Evolutionary conservation across 371 early-diverging fungal genomes (phyloP), one percentile per base, ranked within the genome.

Genomic region (Sporodiniella umbellata): DNA sequence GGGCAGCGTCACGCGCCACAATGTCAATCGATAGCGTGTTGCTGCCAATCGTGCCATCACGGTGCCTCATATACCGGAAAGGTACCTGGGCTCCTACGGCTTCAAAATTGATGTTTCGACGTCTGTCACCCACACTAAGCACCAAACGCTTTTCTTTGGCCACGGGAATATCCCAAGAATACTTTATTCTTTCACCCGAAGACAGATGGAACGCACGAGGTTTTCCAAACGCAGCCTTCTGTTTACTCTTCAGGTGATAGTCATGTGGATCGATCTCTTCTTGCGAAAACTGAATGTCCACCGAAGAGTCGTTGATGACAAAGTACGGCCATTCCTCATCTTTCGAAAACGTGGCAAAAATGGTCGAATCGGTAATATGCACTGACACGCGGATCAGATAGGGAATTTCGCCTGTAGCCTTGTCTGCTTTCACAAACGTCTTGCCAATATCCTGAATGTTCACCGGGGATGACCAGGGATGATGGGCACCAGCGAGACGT

Each of bases 111-210:
- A 96, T 80, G 11, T 79, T 74, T 11, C 94, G 81, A 33, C 85
- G 84, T 8, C 70, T 63, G n/a, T 85, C 88, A 33, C 82, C 83
- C 1, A 90, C 85, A 24, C 66, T 62, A 18, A 96, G 40, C 8
- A 85, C 79, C 21, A 96, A 57, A 1, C 76, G 63, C 61, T 92
- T 94, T 10, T 83, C 78, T 26, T 75, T 66, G 1, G 82, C 69
- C 7, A 89, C 78, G 2, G 98, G 98, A 51, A 84, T 75, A 64
- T 97, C 98, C 95, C 96, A 97, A 0, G 98, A 88, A 48, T 96
- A 99, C 8, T 80, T 71, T 55, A 86, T 63, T 4, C 80, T 61
- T 43, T 81, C 72, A 12, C 48, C 48, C 2, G 66, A 56, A 7
- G 38, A 44, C 7, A 75, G 46, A 0, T 48, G 33, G 35, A 68